Evolutionary conservation across 805 yeast genomes (phyloP).

Genomic region (Priceomyces haplophilus): DNA sequence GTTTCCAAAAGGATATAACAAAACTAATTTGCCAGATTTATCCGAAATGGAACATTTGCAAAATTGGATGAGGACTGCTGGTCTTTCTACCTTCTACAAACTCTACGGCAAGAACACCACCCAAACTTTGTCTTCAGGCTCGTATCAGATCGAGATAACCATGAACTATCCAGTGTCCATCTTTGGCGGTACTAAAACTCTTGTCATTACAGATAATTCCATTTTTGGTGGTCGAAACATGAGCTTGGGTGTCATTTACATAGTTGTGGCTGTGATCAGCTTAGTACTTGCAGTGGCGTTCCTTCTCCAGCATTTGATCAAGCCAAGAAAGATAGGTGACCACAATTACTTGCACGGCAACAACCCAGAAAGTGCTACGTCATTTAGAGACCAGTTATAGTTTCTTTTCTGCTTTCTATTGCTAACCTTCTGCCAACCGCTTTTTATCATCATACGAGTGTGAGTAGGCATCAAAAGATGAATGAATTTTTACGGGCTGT

Average conservation of each 20-base stretch:
- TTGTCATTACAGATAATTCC: constrained; percentile 77
- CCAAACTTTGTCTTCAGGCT: constrained; percentile 56
- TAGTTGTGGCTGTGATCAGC: constrained; percentile 78
- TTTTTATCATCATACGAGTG: no score
- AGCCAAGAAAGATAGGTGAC: constrained; percentile 83
- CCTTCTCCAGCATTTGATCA: constrained; percentile 74
- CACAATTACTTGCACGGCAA: constrained; percentile 52
- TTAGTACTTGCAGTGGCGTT: constrained; percentile 71
- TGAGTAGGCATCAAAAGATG: no score
- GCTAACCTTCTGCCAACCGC: background rate
- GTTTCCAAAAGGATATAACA: constrained; percentile 89
- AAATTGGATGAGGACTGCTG: constrained; percentile 98
- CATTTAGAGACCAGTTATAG: constrained; percentile 26
- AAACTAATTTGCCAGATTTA: constrained; percentile 72
- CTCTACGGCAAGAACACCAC: constrained; percentile 72
- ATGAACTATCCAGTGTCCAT: constrained; percentile 77
- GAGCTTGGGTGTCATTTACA: constrained; percentile 78
- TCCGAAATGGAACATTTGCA: constrained; percentile 79
- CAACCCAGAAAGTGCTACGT: constrained; percentile 15
- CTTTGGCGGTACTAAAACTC: constrained; percentile 86
- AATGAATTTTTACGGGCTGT: no score
- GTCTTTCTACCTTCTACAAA: constrained; percentile 84
- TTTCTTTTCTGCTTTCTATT: background rate
- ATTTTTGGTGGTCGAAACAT: constrained; percentile 86
- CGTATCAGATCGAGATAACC: constrained; percentile 64